These are phyloP conservation scores for Niveomyces coronatus DNA, from an alignment of 2,329 filamentous ascomycete species.

Conservation along the genomic window DNA sequence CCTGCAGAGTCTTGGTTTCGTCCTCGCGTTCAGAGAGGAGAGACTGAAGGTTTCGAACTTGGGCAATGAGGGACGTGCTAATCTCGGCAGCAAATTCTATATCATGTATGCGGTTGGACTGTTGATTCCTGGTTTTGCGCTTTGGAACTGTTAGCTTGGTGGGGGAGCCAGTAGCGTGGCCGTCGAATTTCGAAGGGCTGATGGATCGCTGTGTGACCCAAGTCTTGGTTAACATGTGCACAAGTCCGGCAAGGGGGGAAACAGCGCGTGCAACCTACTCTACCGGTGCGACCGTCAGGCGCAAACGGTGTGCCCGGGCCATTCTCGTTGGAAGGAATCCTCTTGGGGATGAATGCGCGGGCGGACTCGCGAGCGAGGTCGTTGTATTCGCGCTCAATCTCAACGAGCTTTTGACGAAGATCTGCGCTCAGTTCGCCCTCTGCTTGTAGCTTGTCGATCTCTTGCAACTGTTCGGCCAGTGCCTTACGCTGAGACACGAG, in stretches of 20 bases:
- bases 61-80: slow-evolving; percentile 85
- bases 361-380: slow-evolving; percentile 86
- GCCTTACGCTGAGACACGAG: slow-evolving; percentile 81
- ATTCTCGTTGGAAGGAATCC: slow-evolving; percentile 60
- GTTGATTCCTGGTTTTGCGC: slow-evolving; percentile 82
- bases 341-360: slow-evolving; percentile 74
- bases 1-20: slow-evolving; percentile 61
- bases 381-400: slow-evolving; percentile 91
- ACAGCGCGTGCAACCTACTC: slow-evolving; percentile 31
- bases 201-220: slow-evolving; percentile 47
- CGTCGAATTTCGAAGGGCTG: slow-evolving; percentile 71
- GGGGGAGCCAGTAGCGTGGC: slow-evolving; percentile 73
- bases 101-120: slow-evolving; percentile 79
- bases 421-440: slow-evolving; percentile 75
- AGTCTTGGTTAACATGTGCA: slow-evolving; percentile 10
- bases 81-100: slow-evolving; percentile 99
- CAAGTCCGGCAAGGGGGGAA: slow-evolving; percentile 1
- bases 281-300: slow-evolving; percentile 40
- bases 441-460: slow-evolving; percentile 68
- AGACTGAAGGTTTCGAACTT: slow-evolving; percentile 82
- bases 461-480: slow-evolving; percentile 68
- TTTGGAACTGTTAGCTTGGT: slow-evolving; percentile 83
- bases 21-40: slow-evolving; percentile 83
- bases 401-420: slow-evolving; percentile 68
- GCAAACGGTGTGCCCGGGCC: slow-evolving; percentile 41